A percentile compares a stretch with the other conserved stretches of the same genome.
Evolutionary conservation across 139 green algal genomes (phyloP).

Genomic region (Nannochloris sp.): DNA sequence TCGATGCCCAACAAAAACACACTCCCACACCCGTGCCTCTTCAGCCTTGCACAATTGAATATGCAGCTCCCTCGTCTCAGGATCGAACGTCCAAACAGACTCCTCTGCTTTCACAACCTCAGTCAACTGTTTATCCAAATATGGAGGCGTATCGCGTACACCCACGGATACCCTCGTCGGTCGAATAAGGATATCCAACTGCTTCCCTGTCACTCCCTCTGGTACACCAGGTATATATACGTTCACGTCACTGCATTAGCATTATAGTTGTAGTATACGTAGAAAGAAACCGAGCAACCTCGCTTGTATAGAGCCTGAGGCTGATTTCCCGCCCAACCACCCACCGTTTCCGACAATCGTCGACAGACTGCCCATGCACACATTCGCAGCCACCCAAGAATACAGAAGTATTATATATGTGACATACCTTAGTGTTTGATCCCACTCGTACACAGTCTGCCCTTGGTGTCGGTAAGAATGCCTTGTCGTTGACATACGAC

Average conservation of each 20-base stretch:
- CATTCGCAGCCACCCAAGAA: no score
- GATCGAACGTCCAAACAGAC: slow-evolving; percentile 77
- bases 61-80: slow-evolving; percentile 30
- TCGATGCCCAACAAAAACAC: slow-evolving; percentile 61
- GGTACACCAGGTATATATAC: slow-evolving; percentile 68
- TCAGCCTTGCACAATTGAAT: slow-evolving; percentile 67
- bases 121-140: slow-evolving; percentile 65
- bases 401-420: neutral
- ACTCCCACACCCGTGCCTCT: slow-evolving; percentile 60
- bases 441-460: slow-evolving; percentile 77
- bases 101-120: slow-evolving; percentile 57
- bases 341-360: no score
- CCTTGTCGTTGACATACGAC: neutral
- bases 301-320: no score
- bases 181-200: slow-evolving; percentile 56
- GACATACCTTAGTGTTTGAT: slow-evolving; percentile 63
- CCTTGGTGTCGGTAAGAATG: slow-evolving; percentile 49
- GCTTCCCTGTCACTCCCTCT: slow-evolving; percentile 50
- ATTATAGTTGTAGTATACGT: no score
- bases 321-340: no score
- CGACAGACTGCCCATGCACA: no score
- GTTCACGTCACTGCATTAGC: slow-evolving; percentile 51
- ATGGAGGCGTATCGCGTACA: slow-evolving; percentile 67
- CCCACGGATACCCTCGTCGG: slow-evolving; percentile 50
- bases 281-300: no score